phyloP scores from a whole-genome alignment of 75 land plant genomes.

The Cupressus sempervirens region DNA sequence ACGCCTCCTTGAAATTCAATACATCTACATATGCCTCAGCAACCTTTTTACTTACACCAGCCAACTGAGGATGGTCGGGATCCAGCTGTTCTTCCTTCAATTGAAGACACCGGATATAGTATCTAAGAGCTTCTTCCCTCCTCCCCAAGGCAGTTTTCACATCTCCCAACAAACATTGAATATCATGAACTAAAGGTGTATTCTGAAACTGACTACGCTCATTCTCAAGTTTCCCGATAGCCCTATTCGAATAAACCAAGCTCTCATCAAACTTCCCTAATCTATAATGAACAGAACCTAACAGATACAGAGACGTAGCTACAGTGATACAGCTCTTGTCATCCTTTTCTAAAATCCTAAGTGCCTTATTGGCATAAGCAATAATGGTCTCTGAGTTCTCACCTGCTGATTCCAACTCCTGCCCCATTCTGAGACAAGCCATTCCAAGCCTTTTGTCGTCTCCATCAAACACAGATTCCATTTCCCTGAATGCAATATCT shows the following conservation, averaged over 20 bases:
- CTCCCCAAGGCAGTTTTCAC: conserved; percentile 64
- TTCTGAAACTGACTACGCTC: conserved; percentile 20
- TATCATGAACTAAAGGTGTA: conserved; percentile 43
- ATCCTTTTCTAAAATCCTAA: conserved; percentile 32
- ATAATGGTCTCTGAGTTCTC: conserved; percentile 41
- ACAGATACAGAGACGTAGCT: conserved; percentile 67
- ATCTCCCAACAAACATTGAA: conserved; percentile 57
- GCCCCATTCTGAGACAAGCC: conserved; percentile 63
- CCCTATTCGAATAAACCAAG: conserved; percentile 54
- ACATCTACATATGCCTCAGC: conserved; percentile 66
- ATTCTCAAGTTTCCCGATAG: conserved; percentile 35
- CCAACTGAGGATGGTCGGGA: conserved; percentile 50
- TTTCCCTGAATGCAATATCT: conserved; percentile 26
- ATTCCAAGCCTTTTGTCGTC: conserved; percentile 43
- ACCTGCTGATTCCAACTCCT: conserved; percentile 33
- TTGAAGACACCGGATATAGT: conserved; percentile 43
- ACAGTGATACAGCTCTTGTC: conserved; percentile 25
- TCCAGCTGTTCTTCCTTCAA: conserved; percentile 48
- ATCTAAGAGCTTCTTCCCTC: conserved; percentile 63
- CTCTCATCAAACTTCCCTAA: conserved; percentile 48
- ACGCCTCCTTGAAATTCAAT: conserved; percentile 64
- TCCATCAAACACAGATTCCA: conserved; percentile 34
- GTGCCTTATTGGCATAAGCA: conserved; percentile 48
- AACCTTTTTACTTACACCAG: conserved; percentile 44
- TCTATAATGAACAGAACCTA: conserved; percentile 50